These are phyloP conservation scores for Aspergillus aculeatus DNA, from an alignment of 2,329 filamentous ascomycete genomes.

Conservation along the genomic window DNA sequence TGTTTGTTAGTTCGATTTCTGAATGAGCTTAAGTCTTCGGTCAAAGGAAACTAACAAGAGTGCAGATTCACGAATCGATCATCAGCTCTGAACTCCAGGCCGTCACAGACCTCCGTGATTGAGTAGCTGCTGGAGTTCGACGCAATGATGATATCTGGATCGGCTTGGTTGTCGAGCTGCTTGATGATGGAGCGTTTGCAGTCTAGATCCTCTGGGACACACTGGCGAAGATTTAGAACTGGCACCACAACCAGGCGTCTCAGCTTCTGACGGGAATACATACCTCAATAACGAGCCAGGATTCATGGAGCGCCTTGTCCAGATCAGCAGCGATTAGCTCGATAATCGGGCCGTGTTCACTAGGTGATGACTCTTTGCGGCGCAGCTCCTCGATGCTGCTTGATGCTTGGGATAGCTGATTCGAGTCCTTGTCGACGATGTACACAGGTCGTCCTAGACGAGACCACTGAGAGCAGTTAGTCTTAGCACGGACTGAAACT, in stretches of 20 bases:
- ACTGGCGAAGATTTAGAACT: conserved; percentile 30
- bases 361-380: neutral
- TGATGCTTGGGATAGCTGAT: conserved; percentile 4
- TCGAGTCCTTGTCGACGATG: conserved; percentile 5
- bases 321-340: neutral
- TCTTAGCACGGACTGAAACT: neutral
- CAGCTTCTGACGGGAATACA: neutral
- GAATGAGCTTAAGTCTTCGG: neutral
- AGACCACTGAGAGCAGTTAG: neutral
- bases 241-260: neutral
- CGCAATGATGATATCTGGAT: conserved; percentile 41
- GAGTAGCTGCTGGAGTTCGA: conserved; percentile 52
- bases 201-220: conserved; percentile 45
- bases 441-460: conserved; percentile 6
- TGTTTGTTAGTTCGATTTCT: neutral
- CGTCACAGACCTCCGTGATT: conserved; percentile 45
- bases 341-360: neutral
- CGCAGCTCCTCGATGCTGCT: conserved; percentile 3
- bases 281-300: conserved; percentile 13
- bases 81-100: conserved; percentile 34
- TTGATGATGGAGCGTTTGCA: conserved; percentile 44
- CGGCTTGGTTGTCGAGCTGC: conserved; percentile 41
- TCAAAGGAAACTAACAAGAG: conserved; percentile 36
- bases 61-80: conserved; percentile 46
- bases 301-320: neutral